Evolutionary conservation across 441 rosid species (phyloP).

Genomic region (Gossypium schwendimanii): DNA sequence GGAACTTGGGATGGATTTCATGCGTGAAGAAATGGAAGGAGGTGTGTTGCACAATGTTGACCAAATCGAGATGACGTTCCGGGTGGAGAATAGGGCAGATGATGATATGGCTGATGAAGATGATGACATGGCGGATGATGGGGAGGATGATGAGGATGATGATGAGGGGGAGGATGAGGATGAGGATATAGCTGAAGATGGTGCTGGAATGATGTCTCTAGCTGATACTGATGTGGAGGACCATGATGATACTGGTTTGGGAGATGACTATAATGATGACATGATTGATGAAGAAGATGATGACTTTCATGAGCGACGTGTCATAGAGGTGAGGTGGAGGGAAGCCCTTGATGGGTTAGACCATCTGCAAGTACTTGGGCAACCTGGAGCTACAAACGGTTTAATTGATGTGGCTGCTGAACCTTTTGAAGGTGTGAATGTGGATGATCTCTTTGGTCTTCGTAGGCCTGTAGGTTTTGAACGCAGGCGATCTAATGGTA

Average conservation of each 20-base stretch:
- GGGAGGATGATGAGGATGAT: constrained; percentile 85
- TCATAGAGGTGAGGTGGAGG: constrained; percentile 93
- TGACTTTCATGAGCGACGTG: constrained; percentile 84
- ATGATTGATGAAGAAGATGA: constrained; percentile 97
- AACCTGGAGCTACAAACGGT: constrained; percentile 67
- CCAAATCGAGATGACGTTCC: constrained; percentile 81
- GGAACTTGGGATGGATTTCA: constrained; percentile 79
- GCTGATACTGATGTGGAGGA: constrained; percentile 95
- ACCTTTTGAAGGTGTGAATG: constrained; percentile 95
- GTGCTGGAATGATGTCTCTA: constrained; percentile 89
- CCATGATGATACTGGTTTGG: constrained; percentile 86
- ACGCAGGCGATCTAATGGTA: constrained; percentile 70
- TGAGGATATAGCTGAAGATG: constrained; percentile 91
- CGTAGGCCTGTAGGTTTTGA: constrained; percentile 90
- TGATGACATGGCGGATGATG: constrained; percentile 85
- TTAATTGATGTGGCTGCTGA: constrained; percentile 88
- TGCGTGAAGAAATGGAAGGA: constrained; percentile 76
- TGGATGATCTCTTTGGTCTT: constrained; percentile 87
- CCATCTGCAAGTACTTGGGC: constrained; percentile 84
- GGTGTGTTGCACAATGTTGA: constrained; percentile 49
- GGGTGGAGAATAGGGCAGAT: constrained; percentile 74
- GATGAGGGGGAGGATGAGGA: constrained; percentile 74
- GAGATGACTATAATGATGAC: constrained; percentile 88
- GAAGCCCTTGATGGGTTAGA: constrained; percentile 94
- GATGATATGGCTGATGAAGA: constrained; percentile 95